Evolutionary conservation across 2,329 filamentous ascomycete genomes (phyloP).

Genomic region (Triangularia setosa): DNA sequence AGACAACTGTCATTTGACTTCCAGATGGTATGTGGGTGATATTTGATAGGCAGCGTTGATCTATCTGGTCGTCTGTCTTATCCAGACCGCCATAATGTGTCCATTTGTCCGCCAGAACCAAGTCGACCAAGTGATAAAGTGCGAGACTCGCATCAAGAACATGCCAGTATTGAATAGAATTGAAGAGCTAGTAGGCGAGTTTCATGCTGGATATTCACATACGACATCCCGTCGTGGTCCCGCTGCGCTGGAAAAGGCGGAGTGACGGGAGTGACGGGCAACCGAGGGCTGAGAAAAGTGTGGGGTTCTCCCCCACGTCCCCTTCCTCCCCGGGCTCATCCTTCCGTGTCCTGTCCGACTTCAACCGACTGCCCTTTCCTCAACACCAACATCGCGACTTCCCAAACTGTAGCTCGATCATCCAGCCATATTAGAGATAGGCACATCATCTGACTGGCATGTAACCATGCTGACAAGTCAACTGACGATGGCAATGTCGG

Average conservation of each 20-base stretch:
- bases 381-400: not conserved
- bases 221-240: not conserved
- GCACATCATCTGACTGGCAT: not conserved
- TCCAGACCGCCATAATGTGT: no score
- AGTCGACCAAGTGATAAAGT: not conserved
- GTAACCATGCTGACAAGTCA: not conserved
- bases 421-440: not conserved
- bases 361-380: slow-evolving; percentile 7
- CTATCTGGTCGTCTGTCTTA: not conserved
- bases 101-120: not conserved
- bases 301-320: slow-evolving; percentile 14
- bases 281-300: slow-evolving; percentile 9
- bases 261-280: not conserved
- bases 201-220: not conserved
- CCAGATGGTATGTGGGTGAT: not conserved
- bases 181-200: not conserved
- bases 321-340: not conserved
- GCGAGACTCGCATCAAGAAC: not conserved
- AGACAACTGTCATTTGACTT: not conserved
- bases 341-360: slow-evolving; percentile 7
- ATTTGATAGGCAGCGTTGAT: not conserved
- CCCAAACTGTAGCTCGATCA: not conserved
- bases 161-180: not conserved
- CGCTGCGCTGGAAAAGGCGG: slow-evolving; percentile 4
- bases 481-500: not conserved